phyloP scores from a whole-genome alignment of 2,329 filamentous ascomycete species.

The Fusarium camptoceras region DNA sequence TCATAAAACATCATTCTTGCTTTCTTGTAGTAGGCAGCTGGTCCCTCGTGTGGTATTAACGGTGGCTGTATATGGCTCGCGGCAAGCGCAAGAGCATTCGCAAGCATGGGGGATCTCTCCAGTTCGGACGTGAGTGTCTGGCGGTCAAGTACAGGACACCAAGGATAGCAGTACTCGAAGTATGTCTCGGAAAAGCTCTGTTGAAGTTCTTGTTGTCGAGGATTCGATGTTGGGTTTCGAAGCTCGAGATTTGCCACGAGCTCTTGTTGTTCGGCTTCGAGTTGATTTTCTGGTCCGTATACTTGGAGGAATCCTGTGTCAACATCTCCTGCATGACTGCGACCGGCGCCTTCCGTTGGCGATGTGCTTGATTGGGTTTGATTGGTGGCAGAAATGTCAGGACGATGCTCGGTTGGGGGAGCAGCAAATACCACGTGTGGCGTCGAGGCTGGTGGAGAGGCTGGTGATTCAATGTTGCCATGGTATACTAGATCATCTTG shows the following conservation, averaged over 20 bases:
- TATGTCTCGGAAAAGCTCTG: conserved; percentile 58
- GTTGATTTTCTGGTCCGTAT: conserved; percentile 50
- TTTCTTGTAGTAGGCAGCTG: conserved; percentile 55
- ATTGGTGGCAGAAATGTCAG: not conserved
- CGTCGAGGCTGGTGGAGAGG: not conserved
- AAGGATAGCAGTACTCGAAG: conserved; percentile 56
- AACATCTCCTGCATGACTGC: conserved; percentile 49
- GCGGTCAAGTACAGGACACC: conserved; percentile 56
- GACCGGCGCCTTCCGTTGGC: conserved; percentile 34
- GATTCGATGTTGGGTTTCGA: conserved; percentile 32
- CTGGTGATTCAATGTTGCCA: conserved; percentile 10
- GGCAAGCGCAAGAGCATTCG: conserved; percentile 55
- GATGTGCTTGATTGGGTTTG: conserved; percentile 33
- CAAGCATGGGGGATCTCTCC: conserved; percentile 50
- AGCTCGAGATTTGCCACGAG: conserved; percentile 45
- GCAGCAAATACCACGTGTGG: conserved; percentile 5
- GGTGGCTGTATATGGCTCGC: conserved; percentile 57
- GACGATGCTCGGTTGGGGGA: not conserved
- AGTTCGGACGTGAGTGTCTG: conserved; percentile 49
- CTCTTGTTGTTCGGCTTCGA: conserved; percentile 48
- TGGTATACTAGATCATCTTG: not conserved
- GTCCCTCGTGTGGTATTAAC: conserved; percentile 53
- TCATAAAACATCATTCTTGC: conserved; percentile 56
- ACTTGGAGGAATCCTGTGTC: conserved; percentile 53
- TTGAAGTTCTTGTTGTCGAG: conserved; percentile 46